phyloP scores from a whole-genome alignment of 306 rosid genomes.

The Dryas drummondii region DNA sequence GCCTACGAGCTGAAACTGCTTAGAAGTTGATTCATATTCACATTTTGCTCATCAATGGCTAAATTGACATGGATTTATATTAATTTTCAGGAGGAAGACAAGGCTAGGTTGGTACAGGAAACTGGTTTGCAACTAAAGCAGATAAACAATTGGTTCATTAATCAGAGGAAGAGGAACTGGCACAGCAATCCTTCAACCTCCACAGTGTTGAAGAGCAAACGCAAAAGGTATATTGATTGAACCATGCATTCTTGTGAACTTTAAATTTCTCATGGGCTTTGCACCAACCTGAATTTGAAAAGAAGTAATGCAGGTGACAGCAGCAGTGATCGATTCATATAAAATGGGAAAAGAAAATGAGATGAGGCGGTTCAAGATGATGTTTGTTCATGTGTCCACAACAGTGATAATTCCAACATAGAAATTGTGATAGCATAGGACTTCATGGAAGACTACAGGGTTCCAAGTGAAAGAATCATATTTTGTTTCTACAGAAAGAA shows the following conservation, averaged over 20 bases:
- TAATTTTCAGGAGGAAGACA: conserved; percentile 83
- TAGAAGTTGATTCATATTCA: not conserved
- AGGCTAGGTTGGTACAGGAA: conserved; percentile 92
- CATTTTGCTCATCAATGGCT: not conserved
- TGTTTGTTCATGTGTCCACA: conserved; percentile 22
- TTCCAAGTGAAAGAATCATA: conserved; percentile 6
- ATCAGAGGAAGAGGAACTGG: conserved; percentile 99
- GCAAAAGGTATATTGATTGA: conserved; percentile 65
- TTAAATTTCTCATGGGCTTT: conserved; percentile 23
- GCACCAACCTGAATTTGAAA: conserved; percentile 52
- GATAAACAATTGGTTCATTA: conserved; percentile 97
- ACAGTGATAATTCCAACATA: conserved; percentile 19
- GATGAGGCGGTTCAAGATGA: conserved; percentile 10
- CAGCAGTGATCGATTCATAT: conserved; percentile 44
- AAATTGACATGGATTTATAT: not conserved
- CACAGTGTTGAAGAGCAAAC: conserved; percentile 87
- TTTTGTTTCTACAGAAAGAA: conserved; percentile 26
- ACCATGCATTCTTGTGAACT: not conserved
- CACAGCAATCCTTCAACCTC: conserved; percentile 95
- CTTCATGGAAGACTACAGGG: conserved; percentile 24
- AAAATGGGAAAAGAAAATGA: conserved; percentile 27
- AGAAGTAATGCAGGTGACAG: conserved; percentile 81
- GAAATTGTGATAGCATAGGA: conserved; percentile 13
- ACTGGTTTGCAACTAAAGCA: conserved; percentile 94
- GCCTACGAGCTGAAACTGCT: conserved; percentile 4